Evolutionary conservation across 371 early-diverging fungal species (phyloP), one percentile per base, ranked within the genome.

Genomic region (Rhizopus delemar): DNA sequence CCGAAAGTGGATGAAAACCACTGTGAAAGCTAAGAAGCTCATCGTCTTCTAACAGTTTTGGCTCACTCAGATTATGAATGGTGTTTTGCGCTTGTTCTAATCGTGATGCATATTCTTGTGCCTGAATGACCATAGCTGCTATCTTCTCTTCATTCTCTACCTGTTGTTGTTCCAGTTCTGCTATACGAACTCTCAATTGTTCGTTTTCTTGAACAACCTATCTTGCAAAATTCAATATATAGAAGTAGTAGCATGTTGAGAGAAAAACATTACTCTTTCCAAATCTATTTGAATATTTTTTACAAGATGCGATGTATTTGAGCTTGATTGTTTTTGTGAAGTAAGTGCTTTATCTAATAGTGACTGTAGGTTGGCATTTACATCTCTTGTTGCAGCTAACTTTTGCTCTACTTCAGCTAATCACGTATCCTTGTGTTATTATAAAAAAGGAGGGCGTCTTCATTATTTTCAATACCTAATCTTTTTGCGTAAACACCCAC

Each of bases 61-160:
- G 76, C 43, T 82, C 82, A 38, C 80, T 77, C 38, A 82, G 53
- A 16, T 65, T 69, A 41, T 86, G 85, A 48, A 87, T 87, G 12
- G 85, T 85, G 63, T 85, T 84, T 59, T 87, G 87, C 4, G 87
- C 87, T 57, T 85, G 83, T 53, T 87, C 85, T 22, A 87, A 75
- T 46, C 84, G 51, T n/a, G 77, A 63, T 8, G 87, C 84, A 67
- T 87, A 87, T 63, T 87, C 85, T 54, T 84, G 75, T 12, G 87
- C 85, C 55, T 84, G 83, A 38, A 81, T 80, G 33, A 85, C 83
- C 83, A 87, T 83, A 38, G 79, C 75, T 16, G 82, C 73, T 22
- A 87, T 66, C 55, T 80, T 78, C 35, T 82, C 83, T 51, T 87
- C 87, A 31, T 82, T 82, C 45, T 85, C 80, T 15, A 78, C 60